Base-by-base conservation (phyloP, 768 basidiomycete genomes). In the Psilocybe cyanescens region DNA sequence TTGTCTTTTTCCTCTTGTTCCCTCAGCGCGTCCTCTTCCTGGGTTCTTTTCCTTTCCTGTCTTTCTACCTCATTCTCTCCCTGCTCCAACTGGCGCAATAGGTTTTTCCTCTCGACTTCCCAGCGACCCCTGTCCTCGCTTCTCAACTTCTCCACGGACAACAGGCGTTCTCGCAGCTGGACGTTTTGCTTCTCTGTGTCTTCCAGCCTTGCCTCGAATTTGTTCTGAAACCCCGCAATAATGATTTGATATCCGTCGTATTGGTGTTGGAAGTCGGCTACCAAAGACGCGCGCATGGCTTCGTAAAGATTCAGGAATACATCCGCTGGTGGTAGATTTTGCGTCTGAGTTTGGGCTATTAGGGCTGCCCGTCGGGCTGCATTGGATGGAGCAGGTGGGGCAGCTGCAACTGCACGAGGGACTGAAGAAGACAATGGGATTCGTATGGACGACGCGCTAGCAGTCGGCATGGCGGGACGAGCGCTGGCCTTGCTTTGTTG, bases 221-320 rank as follows among this genome's bases (percentile, higher is more conserved):
- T 16, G 3, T 56, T 19, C 16, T 56, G 55, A 29, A 41, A 46
- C 5, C 41, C 55, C 3, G 19, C 28, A 2, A 56, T 56, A 44
- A 29, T 30, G 19, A 56, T 33, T 31, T 56, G 55, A 46, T 56
- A 33, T 8, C 28, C 16, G 11, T 46, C 29, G 29, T 56, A 46
- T 29, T 56, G 55, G 0, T 29, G 3, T 39, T 30, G 41, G 44
- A 45, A 56, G 29, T 33, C 55, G 2, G 11, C 39, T 1, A 16
- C 41, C 12, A 46, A 16, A 3, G 24, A 29, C 12, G 41, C 8
- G 30, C 45, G 55, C 55, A 46, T 46, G 8, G 41, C 29, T 45
- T 56, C 55, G 11, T 30, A 56, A 29, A 56, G 41, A 24, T 46
- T 44, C 17, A 56, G 41, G 28, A 56, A 45, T 9, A 56, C 55